Base-by-base conservation (phyloP, 1,284 basidiomycete genomes). In the Apiotrichum gamsii region DNA sequence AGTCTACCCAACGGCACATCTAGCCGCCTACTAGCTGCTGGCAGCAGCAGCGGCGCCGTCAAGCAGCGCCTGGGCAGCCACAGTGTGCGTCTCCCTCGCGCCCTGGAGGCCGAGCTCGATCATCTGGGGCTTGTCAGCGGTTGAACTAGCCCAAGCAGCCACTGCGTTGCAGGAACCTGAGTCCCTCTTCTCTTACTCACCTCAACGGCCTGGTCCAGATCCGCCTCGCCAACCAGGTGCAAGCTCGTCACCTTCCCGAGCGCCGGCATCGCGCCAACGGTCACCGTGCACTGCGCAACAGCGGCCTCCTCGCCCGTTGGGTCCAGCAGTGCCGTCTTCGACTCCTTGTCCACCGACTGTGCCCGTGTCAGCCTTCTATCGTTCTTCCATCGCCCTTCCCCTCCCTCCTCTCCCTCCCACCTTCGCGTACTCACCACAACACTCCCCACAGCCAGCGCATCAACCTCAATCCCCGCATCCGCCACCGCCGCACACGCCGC, bases 401-500 rank as follows among this genome's bases (percentile, higher is more conserved):
- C 25, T 24, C 20, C 30, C 15, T 10, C 21, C 20, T 34, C 40
- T 15, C 15, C 23, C 23, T 30, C 15, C 5, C 6, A n/a, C n/a
- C n/a, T n/a, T n/a, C n/a, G 25, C 8, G 6, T 6, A 53, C 43
- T 43, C 34, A 55, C 56, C 4, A 62, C 53, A 15, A 60, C 58
- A 8, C 54, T 55, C 0, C 72, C 72, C 3, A 72, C 69, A 8
- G 65, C 69, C 6, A 74, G 42, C 1, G 60, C 71, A 10, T 39
- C 47, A 64, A 74, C 65, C 9, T 60, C 59, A 11, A 73, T 69
- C 0, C 69, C 71, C 0, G 70, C 72, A 39, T 72, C 70, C 5
- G 70, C 70, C 5, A 98, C 77, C 0, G 95, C 93, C 1, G 88
- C 82, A 58, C 87, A 90, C 0, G 91, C 90, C 11, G 93, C 93